These are phyloP conservation scores for Cucurbitaria berberidis DNA, from an alignment of 2,329 filamentous ascomycete genomes.

Conservation along the genomic window DNA sequence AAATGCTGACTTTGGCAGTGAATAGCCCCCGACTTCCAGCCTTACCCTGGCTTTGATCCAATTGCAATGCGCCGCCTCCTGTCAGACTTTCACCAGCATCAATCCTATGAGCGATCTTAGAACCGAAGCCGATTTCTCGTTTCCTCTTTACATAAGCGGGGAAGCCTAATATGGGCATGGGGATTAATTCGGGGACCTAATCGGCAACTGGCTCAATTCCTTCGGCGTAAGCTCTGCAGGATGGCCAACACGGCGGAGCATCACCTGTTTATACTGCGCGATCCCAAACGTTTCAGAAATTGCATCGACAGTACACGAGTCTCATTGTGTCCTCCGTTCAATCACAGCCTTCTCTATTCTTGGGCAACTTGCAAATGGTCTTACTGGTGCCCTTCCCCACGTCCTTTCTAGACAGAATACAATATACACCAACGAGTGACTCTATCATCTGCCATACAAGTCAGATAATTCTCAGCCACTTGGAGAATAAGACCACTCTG, in stretches of 20 bases:
- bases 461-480: slow-evolving; percentile 16
- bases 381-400: slow-evolving; percentile 15
- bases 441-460: slow-evolving; percentile 13
- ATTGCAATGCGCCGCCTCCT: slow-evolving; percentile 6
- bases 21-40: slow-evolving; percentile 5
- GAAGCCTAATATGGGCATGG: slow-evolving; percentile 5
- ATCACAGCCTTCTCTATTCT: slow-evolving; percentile 24
- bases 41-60: slow-evolving; percentile 6
- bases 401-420: slow-evolving; percentile 10
- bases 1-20: not conserved
- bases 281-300: slow-evolving; percentile 22
- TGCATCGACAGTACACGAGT: slow-evolving; percentile 9
- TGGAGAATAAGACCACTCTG: slow-evolving; percentile 13
- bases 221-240: slow-evolving; percentile 18
- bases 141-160: slow-evolving; percentile 7
- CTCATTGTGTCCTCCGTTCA: slow-evolving; percentile 14
- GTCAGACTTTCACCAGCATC: slow-evolving; percentile 12
- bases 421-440: slow-evolving; percentile 23
- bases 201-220: slow-evolving; percentile 10
- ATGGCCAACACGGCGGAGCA: slow-evolving; percentile 19
- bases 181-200: slow-evolving; percentile 29
- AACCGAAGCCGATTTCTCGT: slow-evolving; percentile 5
- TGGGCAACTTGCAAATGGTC: slow-evolving; percentile 11
- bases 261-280: slow-evolving; percentile 26
- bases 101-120: slow-evolving; percentile 1